Conservation (phyloP, 2,329 filamentous ascomycete species). For the Aspergillus fumigatus region DNA sequence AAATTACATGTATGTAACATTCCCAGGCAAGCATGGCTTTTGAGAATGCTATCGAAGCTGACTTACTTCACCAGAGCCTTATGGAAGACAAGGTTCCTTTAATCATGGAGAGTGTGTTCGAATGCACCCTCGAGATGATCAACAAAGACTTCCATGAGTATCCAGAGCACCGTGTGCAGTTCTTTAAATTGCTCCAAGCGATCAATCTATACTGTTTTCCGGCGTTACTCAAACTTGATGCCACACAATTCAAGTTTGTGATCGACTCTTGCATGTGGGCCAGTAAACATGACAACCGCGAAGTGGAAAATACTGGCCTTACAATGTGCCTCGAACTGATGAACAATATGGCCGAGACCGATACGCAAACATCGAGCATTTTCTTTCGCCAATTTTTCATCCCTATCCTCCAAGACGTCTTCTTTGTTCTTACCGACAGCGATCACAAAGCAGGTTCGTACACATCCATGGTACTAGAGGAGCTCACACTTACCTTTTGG, state of each 20-base stretch:
- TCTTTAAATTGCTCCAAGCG: constrained; percentile 92
- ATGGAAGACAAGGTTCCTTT: constrained; percentile 98
- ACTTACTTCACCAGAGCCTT: constrained; percentile 56
- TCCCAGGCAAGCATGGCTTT: background rate
- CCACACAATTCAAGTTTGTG: constrained; percentile 97
- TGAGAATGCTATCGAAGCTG: constrained; percentile 29
- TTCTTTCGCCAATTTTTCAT: constrained; percentile 99
- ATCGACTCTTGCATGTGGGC: constrained; percentile 99
- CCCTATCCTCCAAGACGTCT: constrained; percentile 91
- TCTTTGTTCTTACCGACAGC: constrained; percentile 95
- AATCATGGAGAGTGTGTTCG: constrained; percentile 98
- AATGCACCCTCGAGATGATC: constrained; percentile 98
- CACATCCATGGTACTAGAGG: background rate
- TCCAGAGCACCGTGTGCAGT: constrained; percentile 97
- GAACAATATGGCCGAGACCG: constrained; percentile 93
- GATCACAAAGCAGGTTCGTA: constrained; percentile 83
- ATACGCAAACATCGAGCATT: constrained; percentile 76
- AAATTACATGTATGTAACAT: constrained; percentile 78
- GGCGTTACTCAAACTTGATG: constrained; percentile 87
- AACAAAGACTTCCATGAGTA: constrained; percentile 99
- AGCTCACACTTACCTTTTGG: constrained; percentile 3
- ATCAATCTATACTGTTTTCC: constrained; percentile 99
- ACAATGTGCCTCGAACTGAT: constrained; percentile 98
- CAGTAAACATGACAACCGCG: constrained; percentile 99
- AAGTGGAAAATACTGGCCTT: constrained; percentile 91